Evolutionary conservation across 139 green algal genomes (phyloP), one percentile per base, ranked within the genome.

Genomic region (Pseudopediastrum boryanum): DNA sequence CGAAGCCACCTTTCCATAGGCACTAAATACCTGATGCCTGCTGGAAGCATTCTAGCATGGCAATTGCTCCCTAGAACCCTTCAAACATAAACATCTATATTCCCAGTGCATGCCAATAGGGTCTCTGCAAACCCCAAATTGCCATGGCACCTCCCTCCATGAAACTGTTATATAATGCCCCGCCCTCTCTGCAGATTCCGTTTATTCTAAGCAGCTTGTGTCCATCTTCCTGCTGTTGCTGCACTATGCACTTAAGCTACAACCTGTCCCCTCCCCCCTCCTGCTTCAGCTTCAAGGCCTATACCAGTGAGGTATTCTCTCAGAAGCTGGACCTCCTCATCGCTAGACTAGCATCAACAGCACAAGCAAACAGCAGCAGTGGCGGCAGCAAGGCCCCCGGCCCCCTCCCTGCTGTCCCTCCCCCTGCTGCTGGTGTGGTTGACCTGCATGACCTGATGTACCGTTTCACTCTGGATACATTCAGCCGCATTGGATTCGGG

Each of bases 401-500:
- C 13, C 13, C 54, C 9, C 46, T 16, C 16, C 46, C 46, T n/a
- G 13, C 46, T 56, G 13, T 16, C 12, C 46, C 46, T n/a, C 46
- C 16, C 13, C 46, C n/a, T n/a, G n/a, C n/a, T n/a, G n/a, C n/a
- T n/a, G n/a, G n/a, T n/a, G 42, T 54, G 2, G 9, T 82, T 0
- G 76, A 82, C 38, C 76, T 82, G 27, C 76, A 82, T 62, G 76
- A 75, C 33, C 65, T 82, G 36, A 82, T 82, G 76, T 76, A 82
- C 65, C n/a, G 51, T 27, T 76, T 82, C 65, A 82, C 76, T 2
- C 52, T 82, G 4, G 76, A 82, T 27, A 62, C 76, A 3, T 82
- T 82, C 36, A 50, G 50, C 12, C 29, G 48, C 33, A 76, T 82
- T 23, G 76, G 76, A 10, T 82, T 75, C 61, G 76, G 76, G 21